Base-by-base conservation (phyloP, 176 grass and related monocot genomes). In the Panicum miliaceum region DNA sequence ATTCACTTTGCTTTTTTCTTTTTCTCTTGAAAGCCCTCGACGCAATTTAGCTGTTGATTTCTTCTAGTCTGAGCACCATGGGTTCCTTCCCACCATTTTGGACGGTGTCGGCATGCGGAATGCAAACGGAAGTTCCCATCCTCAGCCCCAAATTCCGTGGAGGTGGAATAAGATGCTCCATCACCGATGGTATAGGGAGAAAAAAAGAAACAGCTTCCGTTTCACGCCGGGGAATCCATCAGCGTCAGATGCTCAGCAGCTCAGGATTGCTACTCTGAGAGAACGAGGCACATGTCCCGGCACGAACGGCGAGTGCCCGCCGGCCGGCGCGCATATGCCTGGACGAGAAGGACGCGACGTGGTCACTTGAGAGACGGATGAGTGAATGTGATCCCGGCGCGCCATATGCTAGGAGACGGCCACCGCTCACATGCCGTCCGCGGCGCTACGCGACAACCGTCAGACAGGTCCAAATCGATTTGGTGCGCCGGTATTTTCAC, bases 341-440 rank as follows among this genome's bases (percentile, higher is more conserved):
- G 84, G 88, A 59, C 22, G 38, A 60, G 27, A 73, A 48, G 12
- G 48, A 32, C 47, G 79, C 79, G 20, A 86, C 88, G 84, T 90
- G 50, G 37, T 71, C 47, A 19, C 72, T 45, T 58, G n/a, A n/a
- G n/a, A n/a, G n/a, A n/a, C n/a, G n/a, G n/a, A n/a, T n/a, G n/a
- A n/a, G n/a, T n/a, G n/a, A n/a, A n/a, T n/a, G n/a, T n/a, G 72
- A 18, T 23, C 64, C 2, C 8, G 12, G 3, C 59, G 15, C 5
- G 37, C 68, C 29, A 26, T 59, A 51, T 71, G 51, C 69, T 60
- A 32, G 76, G 22, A 40, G 60, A 66, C 59, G 14, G 15, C 20
- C 65, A 1, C 15, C 15, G 10, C 22, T 70, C 40, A 23, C 41
- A 19, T n/a, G 23, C 46, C 20, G 14, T 65, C 78, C n/a, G n/a